Evolutionary conservation across 2,329 filamentous ascomycete species (phyloP).

Genomic region (Dryadomyces quercus-mongolicae): DNA sequence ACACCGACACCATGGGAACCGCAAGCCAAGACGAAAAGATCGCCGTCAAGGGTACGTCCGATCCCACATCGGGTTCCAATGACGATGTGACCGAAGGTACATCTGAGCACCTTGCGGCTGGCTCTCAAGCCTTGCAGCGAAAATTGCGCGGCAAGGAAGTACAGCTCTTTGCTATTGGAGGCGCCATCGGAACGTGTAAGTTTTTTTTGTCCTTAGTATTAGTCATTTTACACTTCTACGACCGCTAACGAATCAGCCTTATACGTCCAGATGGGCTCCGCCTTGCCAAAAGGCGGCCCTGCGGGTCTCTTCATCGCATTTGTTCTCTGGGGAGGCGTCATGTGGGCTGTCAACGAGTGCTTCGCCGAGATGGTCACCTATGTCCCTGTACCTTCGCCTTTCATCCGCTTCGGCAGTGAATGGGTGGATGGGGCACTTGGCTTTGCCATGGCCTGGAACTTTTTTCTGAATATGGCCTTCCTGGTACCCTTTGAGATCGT

Average conservation of each 20-base stretch:
- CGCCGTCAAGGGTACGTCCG: not conserved
- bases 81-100: constrained; percentile 3
- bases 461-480: constrained; percentile 36
- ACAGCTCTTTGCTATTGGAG: constrained; percentile 39
- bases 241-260: constrained; percentile 24
- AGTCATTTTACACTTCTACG: not conserved
- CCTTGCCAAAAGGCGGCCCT: constrained; percentile 46
- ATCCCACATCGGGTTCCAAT: not conserved
- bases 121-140: constrained; percentile 8
- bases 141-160: constrained; percentile 9
- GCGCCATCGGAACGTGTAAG: constrained; percentile 44
- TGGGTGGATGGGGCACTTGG: constrained; percentile 30
- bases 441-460: constrained; percentile 37
- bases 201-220: not conserved
- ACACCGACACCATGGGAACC: not conserved
- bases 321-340: constrained; percentile 41
- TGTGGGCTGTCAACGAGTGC: constrained; percentile 39
- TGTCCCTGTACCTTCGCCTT: constrained; percentile 64
- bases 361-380: constrained; percentile 71
- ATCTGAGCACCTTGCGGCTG: not conserved
- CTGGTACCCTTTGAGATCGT: constrained; percentile 36
- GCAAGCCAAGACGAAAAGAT: not conserved
- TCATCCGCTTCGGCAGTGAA: constrained; percentile 52
- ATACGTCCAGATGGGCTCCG: constrained; percentile 47
- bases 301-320: constrained; percentile 48